Evolutionary conservation across 225 moss, liverwort and hornwort species (phyloP).

Genomic region (Pseudoscleropodium purum): DNA sequence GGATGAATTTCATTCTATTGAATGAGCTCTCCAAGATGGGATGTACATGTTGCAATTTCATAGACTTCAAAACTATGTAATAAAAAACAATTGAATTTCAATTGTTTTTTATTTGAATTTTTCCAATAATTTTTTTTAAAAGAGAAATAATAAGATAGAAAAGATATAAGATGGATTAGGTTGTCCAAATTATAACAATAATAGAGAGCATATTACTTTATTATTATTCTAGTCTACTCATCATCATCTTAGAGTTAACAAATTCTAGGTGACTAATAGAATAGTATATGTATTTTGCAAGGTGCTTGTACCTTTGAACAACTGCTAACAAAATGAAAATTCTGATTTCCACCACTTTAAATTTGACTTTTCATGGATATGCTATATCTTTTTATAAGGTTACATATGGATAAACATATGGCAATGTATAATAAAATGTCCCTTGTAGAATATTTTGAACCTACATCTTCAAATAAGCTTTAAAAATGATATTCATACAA

Average conservation of each 20-base stretch:
- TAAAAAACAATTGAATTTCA: neutral
- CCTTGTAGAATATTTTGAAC: too few species aligned
- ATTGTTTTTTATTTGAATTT: too few species aligned
- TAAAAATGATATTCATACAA: too few species aligned
- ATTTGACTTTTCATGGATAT: too few species aligned
- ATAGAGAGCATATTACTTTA: neutral
- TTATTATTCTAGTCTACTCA: neutral
- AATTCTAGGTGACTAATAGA: neutral
- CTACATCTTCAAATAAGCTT: too few species aligned
- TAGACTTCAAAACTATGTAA: neutral
- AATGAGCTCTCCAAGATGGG: neutral
- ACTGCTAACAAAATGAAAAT: neutral
- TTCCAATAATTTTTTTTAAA: too few species aligned
- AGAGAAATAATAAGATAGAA: neutral
- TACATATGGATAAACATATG: too few species aligned
- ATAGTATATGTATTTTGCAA: neutral
- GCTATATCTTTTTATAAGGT: too few species aligned
- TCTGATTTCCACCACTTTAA: neutral
- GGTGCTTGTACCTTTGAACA: fast-evolving
- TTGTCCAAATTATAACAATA: neutral
- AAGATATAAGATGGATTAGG: too few species aligned
- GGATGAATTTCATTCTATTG: neutral
- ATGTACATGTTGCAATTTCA: neutral
- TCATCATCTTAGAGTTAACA: neutral
- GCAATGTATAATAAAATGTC: too few species aligned